Evolutionary conservation across 768 basidiomycete genomes (phyloP).

Genomic region (Hortiboletus campestris): DNA sequence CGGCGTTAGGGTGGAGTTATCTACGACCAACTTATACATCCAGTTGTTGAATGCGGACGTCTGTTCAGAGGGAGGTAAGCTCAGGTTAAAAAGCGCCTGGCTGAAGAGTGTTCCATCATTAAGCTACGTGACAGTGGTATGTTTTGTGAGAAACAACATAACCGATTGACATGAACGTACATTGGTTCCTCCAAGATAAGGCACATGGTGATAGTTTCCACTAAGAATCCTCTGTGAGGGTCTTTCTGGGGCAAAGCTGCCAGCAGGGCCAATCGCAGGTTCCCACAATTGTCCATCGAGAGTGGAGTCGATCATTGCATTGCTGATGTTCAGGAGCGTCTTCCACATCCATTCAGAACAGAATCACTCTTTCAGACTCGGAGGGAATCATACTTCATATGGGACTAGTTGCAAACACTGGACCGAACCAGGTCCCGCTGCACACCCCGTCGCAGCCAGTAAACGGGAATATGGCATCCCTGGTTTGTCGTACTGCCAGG

Average conservation of each 20-base stretch:
- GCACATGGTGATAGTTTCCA: constrained; percentile 52
- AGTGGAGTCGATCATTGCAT: constrained; percentile 42
- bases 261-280: constrained; percentile 49
- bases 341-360: constrained; percentile 13
- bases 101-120: constrained; percentile 15
- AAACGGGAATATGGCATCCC: constrained; percentile 51
- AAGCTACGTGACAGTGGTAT: background rate
- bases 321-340: constrained; percentile 50
- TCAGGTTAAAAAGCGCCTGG: constrained; percentile 34
- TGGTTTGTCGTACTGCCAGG: constrained; percentile 48
- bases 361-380: background rate
- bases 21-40: constrained; percentile 49
- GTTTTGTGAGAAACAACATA: background rate
- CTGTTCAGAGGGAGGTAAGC: constrained; percentile 40
- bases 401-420: constrained; percentile 37
- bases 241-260: constrained; percentile 46
- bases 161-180: constrained; percentile 26
- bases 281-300: constrained; percentile 58
- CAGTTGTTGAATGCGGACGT: constrained; percentile 45
- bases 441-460: constrained; percentile 45
- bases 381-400: constrained; percentile 11
- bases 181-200: constrained; percentile 56
- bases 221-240: constrained; percentile 45
- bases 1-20: constrained; percentile 35
- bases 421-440: constrained; percentile 38